Percentiles rank a stretch among this genome's conserved stretches.
These are phyloP conservation scores for Nitzschia sp. DNA, from an alignment of 108 stramenopile genomes.

Conservation along the genomic window DNA sequence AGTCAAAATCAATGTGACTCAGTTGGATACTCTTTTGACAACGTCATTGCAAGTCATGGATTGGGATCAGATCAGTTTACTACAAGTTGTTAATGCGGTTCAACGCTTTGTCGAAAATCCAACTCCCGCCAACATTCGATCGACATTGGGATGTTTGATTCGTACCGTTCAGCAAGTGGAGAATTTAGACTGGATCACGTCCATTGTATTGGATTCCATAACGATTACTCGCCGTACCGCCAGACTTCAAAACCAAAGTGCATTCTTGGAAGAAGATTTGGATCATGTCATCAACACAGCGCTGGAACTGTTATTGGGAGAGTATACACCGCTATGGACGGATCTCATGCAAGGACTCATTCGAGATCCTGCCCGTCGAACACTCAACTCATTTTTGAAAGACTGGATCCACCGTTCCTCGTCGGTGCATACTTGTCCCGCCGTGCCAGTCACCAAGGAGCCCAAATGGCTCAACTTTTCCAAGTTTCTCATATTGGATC, in stretches of 20 bases:
- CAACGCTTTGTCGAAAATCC: conserved; percentile 8
- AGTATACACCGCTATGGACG: conserved; percentile 56
- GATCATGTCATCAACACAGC: conserved; percentile 60
- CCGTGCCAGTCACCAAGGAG: neutral
- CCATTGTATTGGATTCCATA: conserved; percentile 15
- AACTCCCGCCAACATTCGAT: conserved; percentile 1
- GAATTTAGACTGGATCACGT: conserved; percentile 6
- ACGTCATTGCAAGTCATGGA: conserved; percentile 27
- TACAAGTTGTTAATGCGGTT: conserved; percentile 39
- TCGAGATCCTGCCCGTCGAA: conserved; percentile 27
- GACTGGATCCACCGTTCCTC: conserved; percentile 31
- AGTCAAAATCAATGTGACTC: conserved; percentile 45
- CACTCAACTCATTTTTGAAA: conserved; percentile 36
- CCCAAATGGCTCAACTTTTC: conserved; percentile 39
- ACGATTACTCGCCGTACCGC: neutral
- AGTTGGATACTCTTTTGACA: conserved; percentile 25
- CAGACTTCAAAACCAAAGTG: neutral
- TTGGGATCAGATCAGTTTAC: conserved; percentile 42
- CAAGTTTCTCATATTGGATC: conserved; percentile 27
- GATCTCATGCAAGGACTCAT: conserved; percentile 41
- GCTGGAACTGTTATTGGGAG: conserved; percentile 45
- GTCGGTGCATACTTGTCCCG: neutral
- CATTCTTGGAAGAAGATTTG: conserved; percentile 51
- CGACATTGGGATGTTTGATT: conserved; percentile 19
- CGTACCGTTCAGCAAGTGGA: conserved; percentile 16